Evolutionary conservation across 768 basidiomycete genomes (phyloP).

Genomic region (Rhizopogon sp.): DNA sequence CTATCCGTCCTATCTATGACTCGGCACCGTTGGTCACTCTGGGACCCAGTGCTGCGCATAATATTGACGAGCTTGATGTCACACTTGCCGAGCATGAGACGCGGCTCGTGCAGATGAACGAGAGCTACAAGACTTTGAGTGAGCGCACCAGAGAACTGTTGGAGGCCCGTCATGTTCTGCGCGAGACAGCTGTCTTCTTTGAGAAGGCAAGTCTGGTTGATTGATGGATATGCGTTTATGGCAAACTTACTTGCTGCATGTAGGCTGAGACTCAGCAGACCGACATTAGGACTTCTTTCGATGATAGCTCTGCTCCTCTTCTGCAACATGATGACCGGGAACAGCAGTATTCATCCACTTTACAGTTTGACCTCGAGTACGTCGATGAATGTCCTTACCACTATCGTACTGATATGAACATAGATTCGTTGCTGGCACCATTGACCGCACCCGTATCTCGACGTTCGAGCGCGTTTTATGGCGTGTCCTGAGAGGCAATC

Average conservation of each 20-base stretch:
- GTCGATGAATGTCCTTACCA: conserved; percentile 17
- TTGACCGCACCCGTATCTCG: conserved; percentile 85
- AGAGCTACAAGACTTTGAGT: conserved; percentile 83
- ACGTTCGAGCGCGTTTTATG: conserved; percentile 97
- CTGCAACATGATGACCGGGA: conserved; percentile 89
- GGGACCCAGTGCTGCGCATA: conserved; percentile 89
- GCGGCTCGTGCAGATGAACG: conserved; percentile 85
- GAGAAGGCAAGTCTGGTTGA: conserved; percentile 52
- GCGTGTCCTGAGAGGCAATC: conserved; percentile 95
- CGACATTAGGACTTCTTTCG: conserved; percentile 85
- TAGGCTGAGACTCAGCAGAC: conserved; percentile 76
- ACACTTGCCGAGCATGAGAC: conserved; percentile 84
- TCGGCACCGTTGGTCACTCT: conserved; percentile 83
- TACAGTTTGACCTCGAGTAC: conserved; percentile 87
- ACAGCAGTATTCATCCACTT: conserved; percentile 45
- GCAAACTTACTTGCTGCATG: conserved; percentile 5
- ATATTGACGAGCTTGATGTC: conserved; percentile 88
- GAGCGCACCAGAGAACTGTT: conserved; percentile 82
- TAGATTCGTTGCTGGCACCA: conserved; percentile 94
- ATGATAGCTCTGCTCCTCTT: conserved; percentile 86
- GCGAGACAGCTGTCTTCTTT: conserved; percentile 96
- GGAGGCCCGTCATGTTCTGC: conserved; percentile 91
- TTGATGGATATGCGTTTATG: neutral
- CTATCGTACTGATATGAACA: neutral
- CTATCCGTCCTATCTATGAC: conserved; percentile 81